These are phyloP conservation scores for Naganishia randhawae DNA, from an alignment of 768 basidiomycete species.

Conservation along the genomic window DNA sequence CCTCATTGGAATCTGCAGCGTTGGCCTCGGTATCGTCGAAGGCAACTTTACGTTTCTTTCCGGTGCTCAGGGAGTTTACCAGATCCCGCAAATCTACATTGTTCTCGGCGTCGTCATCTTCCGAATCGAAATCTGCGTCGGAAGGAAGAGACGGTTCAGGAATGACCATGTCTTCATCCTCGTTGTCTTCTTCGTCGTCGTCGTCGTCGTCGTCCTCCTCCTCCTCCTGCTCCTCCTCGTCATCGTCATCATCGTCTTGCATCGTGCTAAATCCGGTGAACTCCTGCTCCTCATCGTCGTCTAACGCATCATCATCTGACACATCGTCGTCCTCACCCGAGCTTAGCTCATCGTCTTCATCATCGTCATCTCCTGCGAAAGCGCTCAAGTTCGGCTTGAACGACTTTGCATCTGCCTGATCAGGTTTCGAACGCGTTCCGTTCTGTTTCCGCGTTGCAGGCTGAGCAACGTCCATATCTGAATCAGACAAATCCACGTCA, in stretches of 20 bases:
- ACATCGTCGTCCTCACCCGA: constrained; percentile 6
- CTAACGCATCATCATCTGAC: constrained; percentile 20
- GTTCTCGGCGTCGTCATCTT: constrained; percentile 53
- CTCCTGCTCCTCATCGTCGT: constrained; percentile 13
- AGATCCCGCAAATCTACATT: constrained; percentile 46
- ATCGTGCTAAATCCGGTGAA: constrained; percentile 27
- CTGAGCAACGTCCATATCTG: constrained; percentile 1
- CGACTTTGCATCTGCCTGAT: constrained; percentile 29
- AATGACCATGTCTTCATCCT: constrained; percentile 31
- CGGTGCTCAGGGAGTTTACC: constrained; percentile 31
- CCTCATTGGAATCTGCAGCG: constrained; percentile 18
- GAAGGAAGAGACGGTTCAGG: constrained; percentile 22
- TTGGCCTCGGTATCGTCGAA: constrained; percentile 31
- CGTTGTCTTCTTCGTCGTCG: constrained; percentile 46
- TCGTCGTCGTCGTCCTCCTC: constrained; percentile 52
- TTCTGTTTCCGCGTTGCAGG: constrained; percentile 5
- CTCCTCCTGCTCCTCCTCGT: too few relatives aligned
- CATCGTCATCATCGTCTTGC: constrained; percentile 55
- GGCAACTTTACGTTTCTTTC: constrained; percentile 30
- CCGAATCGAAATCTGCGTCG: constrained; percentile 34
- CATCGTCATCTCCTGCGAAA: not conserved
- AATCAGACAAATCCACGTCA: constrained; percentile 9
- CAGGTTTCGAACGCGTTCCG: constrained; percentile 28
- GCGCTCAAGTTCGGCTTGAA: constrained; percentile 36
- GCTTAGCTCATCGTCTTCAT: constrained; percentile 16